A percentile compares a stretch with the other conserved stretches of the same genome.
Evolutionary conservation across 1,284 basidiomycete species (phyloP).

Genomic region (Papiliotrema fonsecae): DNA sequence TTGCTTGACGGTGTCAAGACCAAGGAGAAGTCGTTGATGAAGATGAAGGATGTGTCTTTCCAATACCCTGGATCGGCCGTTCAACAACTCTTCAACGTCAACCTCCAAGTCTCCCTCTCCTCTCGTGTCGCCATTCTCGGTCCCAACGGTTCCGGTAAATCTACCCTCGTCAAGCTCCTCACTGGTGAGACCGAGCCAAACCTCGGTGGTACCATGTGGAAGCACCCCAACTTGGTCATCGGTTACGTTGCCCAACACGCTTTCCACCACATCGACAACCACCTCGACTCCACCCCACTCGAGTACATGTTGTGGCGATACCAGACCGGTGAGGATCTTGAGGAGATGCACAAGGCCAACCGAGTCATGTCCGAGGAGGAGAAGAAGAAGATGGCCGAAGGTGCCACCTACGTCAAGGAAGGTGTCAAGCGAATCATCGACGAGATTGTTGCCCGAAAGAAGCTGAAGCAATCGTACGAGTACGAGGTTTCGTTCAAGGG

Average conservation of each 20-base stretch:
- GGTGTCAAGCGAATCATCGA: constrained; percentile 93
- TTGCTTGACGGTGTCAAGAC: constrained; percentile 99
- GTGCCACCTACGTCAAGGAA: constrained; percentile 76
- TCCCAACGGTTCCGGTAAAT: constrained; percentile 97
- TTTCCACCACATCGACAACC: constrained; percentile 97
- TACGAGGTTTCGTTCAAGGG: constrained; percentile 94
- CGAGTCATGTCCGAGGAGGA: constrained; percentile 86
- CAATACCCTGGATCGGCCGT: constrained; percentile 81
- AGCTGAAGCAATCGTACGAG: constrained; percentile 98
- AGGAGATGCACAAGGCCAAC: constrained; percentile 88
- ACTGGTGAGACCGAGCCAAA: constrained; percentile 97
- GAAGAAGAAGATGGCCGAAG: constrained; percentile 94
- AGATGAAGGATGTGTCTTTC: constrained; percentile 98
- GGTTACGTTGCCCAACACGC: constrained; percentile 98
- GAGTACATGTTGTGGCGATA: constrained; percentile 99
- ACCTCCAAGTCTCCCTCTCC: constrained; percentile 91
- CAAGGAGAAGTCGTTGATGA: constrained; percentile 94
- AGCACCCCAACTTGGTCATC: constrained; percentile 98
- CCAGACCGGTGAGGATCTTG: constrained; percentile 97
- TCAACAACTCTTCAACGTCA: constrained; percentile 91
- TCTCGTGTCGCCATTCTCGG: constrained; percentile 95
- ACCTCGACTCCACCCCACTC: constrained; percentile 95
- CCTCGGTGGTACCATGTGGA: constrained; percentile 95
- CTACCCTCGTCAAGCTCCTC: constrained; percentile 96
- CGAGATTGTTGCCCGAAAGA: constrained; percentile 87